Conservation (phyloP, 2,329 filamentous ascomycete genomes). For the Fusarium redolens region DNA sequence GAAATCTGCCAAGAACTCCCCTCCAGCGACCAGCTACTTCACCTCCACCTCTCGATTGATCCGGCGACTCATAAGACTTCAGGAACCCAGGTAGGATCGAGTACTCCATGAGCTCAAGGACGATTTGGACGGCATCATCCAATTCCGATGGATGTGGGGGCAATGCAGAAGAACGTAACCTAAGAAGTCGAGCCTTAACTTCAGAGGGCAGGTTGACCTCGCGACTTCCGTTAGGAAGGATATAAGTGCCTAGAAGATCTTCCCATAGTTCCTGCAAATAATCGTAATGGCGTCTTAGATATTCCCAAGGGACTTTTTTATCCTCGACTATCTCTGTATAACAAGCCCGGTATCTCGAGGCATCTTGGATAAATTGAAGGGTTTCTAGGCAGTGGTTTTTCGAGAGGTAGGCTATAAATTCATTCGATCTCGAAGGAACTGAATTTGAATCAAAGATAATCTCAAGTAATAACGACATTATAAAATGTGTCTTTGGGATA, state of each 20-base stretch:
- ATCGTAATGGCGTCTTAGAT: background rate
- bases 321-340: background rate
- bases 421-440: background rate
- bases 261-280: background rate
- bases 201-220: background rate
- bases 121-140: background rate
- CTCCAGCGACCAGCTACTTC: background rate
- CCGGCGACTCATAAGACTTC: background rate
- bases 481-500: background rate
- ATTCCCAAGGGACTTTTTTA: background rate
- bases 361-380: background rate
- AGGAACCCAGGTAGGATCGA: background rate
- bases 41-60: background rate
- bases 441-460: background rate
- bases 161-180: background rate
- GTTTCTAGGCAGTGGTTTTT: background rate
- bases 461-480: background rate
- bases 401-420: constrained; percentile 21
- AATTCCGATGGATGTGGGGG: background rate
- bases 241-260: background rate
- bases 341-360: background rate
- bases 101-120: background rate
- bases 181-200: background rate
- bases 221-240: background rate
- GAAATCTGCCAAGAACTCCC: background rate